Base-by-base conservation (phyloP, 305 asterid species). In the Fraxinus velutina region DNA sequence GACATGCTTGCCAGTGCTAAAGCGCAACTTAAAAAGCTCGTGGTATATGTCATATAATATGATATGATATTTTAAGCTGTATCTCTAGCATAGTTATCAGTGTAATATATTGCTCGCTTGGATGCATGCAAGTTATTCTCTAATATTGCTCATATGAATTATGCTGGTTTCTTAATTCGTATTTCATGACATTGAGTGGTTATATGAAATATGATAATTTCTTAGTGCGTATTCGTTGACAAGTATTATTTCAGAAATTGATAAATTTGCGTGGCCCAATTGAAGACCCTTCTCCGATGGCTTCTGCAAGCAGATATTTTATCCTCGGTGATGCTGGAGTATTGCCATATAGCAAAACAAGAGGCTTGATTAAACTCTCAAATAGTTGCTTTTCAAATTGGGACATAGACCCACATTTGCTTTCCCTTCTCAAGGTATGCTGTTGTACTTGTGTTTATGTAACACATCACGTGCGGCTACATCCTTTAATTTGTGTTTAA, bases 251-350 rank as follows among this genome's bases (percentile, higher is more conserved):
- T 89, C 95, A 91, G 95, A 90, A 89, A 86, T 79, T 90, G 79
- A 78, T 91, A 85, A 85, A 79, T 84, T 83, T 86, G 81, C 73
- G 86, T 88, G 88, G 93, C 84, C 95, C 92, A 84, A 87, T 90
- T 86, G 97, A 96, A 75, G 98, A 96, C 88, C 98, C 97, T 87
- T 91, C 98, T 81, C 95, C 91, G 4, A 78, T 87, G 82, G 93
- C 93, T 86, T 83, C 87, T 78, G 94, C 95, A 17, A 91, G 89
- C 88, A 91, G 86, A 81, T 86, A 87, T 83, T 84, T 88, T 88
- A 84, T 90, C 83, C 93, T 89, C 77, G 91, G 90, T 79, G 98
- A 93, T 85, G 76, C 87, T 83, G 97, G 96, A 52, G 84, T 60
- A 7, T 89, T 93, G 88, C 81, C 93, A 68, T 94, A 88, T 86